A percentile compares a stretch with the other conserved stretches of the same genome.
phyloP scores from a whole-genome alignment of 768 basidiomycete species.

The Rhizopogon vulgaris region DNA sequence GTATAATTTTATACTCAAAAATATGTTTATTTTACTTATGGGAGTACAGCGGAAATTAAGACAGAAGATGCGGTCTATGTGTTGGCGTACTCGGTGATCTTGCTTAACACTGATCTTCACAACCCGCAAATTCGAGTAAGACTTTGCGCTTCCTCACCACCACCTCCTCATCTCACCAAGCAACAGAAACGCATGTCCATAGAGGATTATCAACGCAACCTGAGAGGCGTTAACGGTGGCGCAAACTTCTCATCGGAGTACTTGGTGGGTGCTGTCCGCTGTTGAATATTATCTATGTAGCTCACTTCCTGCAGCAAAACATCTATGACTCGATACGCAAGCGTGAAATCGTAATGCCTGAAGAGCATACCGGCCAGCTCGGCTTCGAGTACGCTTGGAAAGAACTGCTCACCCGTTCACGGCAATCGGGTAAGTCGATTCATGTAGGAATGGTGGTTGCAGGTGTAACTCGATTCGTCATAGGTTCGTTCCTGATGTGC shows the following conservation, averaged over 20 bases:
- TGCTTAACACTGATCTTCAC: conserved; percentile 97
- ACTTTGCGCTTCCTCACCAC: conserved; percentile 2
- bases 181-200: conserved; percentile 90
- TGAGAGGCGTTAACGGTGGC: conserved; percentile 88
- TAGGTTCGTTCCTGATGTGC: conserved; percentile 55
- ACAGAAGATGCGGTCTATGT: conserved; percentile 92
- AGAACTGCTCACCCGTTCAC: conserved; percentile 77
- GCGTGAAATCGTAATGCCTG: conserved; percentile 93
- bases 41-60: conserved; percentile 70
- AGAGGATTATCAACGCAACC: conserved; percentile 88
- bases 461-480: conserved; percentile 19
- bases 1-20: conserved; percentile 32
- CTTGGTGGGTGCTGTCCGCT: conserved; percentile 44
- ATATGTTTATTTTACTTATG: not conserved
- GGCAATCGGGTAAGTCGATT: conserved; percentile 58
- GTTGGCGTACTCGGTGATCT: conserved; percentile 89
- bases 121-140: conserved; percentile 87
- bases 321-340: conserved; percentile 95
- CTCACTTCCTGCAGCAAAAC: conserved; percentile 48
- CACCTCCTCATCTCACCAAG: conserved; percentile 4
- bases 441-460: conserved; percentile 31
- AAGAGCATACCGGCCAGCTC: conserved; percentile 93
- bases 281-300: not conserved
- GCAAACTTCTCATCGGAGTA: conserved; percentile 81
- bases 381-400: conserved; percentile 99